Conservation (phyloP, 331 rosid genomes). For the Cucumis variabilis region DNA sequence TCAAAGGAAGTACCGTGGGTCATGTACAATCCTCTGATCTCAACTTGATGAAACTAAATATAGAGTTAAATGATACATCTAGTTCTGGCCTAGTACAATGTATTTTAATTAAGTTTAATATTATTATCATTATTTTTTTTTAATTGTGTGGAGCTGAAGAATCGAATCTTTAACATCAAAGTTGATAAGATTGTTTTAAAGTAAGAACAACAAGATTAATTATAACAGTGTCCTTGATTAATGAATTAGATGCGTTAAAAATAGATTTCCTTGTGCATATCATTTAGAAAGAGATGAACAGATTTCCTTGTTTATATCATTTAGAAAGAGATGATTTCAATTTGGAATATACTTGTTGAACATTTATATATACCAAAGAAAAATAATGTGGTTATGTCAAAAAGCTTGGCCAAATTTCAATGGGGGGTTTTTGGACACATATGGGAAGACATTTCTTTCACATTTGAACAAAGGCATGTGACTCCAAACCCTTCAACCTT, state of each 20-base stretch:
- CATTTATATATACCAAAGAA: neutral
- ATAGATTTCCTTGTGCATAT: neutral
- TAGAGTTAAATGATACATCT: neutral
- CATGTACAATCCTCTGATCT: neutral
- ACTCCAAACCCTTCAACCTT: neutral
- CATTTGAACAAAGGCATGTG: slow-evolving; percentile 6
- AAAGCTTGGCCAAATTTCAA: slow-evolving; percentile 22
- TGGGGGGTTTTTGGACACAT: neutral
- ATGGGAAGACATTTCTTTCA: slow-evolving; percentile 7
- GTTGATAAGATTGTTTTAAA: no score
- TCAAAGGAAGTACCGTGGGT: neutral
- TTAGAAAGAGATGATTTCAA: neutral
- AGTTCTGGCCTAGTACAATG: no score
- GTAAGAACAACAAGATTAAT: no score
- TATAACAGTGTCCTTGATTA: no score
- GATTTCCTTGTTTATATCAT: no score
- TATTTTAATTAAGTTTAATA: no score
- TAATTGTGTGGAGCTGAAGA: no score
- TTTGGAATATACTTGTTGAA: neutral
- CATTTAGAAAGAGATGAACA: no score
- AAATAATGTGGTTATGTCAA: neutral
- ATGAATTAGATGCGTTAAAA: no score
- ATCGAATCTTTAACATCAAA: no score
- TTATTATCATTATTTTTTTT: no score
- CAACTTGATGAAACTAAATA: neutral